A percentile compares a stretch with the other conserved stretches of the same genome.
phyloP scores from a whole-genome alignment of 2,329 filamentous ascomycete species.

The Neoarthrinium moseri region DNA sequence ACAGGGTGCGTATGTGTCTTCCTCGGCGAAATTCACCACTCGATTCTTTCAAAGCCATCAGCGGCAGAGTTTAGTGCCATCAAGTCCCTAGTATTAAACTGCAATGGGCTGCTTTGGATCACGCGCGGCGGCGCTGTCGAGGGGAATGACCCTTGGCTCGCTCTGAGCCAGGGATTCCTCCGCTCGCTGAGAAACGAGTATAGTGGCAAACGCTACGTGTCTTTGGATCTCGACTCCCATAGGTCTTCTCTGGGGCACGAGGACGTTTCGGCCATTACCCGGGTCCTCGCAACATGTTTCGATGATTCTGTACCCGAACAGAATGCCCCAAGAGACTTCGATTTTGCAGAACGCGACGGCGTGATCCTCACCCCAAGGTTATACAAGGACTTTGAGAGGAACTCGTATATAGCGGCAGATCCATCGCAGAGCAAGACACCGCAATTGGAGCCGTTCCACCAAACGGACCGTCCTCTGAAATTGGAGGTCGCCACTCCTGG shows the following conservation, averaged over 20 bases:
- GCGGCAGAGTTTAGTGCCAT: not conserved
- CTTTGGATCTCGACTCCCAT: not conserved
- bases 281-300: not conserved
- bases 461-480: not conserved
- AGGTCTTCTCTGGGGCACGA: not conserved
- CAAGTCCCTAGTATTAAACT: not conserved
- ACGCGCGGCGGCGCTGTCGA: not conserved
- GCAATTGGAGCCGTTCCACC: conserved; percentile 3
- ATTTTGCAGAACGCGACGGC: not conserved
- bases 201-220: not conserved
- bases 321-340: not conserved
- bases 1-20: not conserved
- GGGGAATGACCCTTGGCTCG: not conserved
- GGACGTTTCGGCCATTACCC: not conserved
- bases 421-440: not conserved
- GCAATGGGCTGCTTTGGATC: not conserved
- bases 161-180: not conserved
- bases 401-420: not conserved
- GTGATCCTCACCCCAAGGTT: not conserved
- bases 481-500: not conserved
- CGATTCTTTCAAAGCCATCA: conserved; percentile 11
- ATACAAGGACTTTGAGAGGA: not conserved
- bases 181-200: not conserved
- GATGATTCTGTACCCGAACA: not conserved
- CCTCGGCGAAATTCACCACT: conserved; percentile 1